Evolutionary conservation across 257 asterid genomes (phyloP).

Genomic region (Solanum medicagineum): DNA sequence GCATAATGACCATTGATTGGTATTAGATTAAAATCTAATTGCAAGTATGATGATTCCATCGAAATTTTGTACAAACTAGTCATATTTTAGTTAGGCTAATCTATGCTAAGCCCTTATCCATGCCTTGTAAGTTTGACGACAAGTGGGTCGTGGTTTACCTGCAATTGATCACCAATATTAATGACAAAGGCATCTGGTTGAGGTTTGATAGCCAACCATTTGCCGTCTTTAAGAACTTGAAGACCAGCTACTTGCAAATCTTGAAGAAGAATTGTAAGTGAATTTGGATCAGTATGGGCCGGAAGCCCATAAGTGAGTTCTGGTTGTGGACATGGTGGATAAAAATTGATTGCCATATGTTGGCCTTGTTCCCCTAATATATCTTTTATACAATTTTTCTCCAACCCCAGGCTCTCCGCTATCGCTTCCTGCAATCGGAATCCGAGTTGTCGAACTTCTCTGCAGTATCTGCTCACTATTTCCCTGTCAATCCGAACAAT

Average conservation of each 20-base stretch:
- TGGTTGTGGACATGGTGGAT: conserved; percentile 88
- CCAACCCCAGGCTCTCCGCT: conserved; percentile 72
- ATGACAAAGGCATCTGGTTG: conserved; percentile 63
- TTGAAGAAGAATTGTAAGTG: conserved; percentile 83
- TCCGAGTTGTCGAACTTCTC: conserved; percentile 49
- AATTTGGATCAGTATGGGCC: conserved; percentile 78
- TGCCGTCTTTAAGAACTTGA: conserved; percentile 70
- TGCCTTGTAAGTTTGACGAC: no score
- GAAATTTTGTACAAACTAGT: no score
- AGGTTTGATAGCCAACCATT: conserved; percentile 72
- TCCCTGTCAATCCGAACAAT: conserved; percentile 23
- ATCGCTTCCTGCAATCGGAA: conserved; percentile 50
- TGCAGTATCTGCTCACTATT: conserved; percentile 45
- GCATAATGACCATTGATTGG: neutral
- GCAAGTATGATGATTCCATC: no score
- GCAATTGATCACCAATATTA: conserved; percentile 79
- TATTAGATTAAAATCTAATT: neutral
- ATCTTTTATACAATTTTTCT: conserved; percentile 36
- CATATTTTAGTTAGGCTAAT: no score
- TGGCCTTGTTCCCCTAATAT: conserved; percentile 80
- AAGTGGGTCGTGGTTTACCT: conserved; percentile 26
- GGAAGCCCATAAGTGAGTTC: conserved; percentile 81
- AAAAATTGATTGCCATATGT: conserved; percentile 82
- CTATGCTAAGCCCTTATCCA: no score
- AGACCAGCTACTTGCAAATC: conserved; percentile 68